These are phyloP conservation scores for Clonostachys rhizophaga DNA, from an alignment of 2,329 filamentous ascomycete genomes.

Conservation along the genomic window DNA sequence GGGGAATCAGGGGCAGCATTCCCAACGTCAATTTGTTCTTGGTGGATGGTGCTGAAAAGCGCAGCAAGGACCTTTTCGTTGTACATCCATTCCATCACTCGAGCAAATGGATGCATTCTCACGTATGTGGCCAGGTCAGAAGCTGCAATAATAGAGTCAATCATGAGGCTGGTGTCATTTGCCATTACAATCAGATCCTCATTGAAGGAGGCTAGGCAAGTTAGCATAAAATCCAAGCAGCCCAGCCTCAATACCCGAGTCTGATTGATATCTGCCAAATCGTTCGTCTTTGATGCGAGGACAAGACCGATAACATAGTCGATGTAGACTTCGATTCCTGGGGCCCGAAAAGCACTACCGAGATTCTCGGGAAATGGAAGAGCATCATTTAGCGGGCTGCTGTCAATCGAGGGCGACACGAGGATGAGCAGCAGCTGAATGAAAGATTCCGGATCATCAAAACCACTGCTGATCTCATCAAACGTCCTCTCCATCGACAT, in stretches of 20 bases:
- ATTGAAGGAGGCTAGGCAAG: constrained; percentile 83
- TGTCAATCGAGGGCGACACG: constrained; percentile 58
- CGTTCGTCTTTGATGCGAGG: constrained; percentile 62
- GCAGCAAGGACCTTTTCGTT: constrained; percentile 82
- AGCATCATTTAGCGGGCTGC: constrained; percentile 62
- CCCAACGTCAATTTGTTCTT: constrained; percentile 68
- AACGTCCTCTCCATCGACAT: constrained; percentile 61
- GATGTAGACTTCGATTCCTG: constrained; percentile 87
- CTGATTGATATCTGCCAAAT: constrained; percentile 63
- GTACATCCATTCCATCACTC: constrained; percentile 98
- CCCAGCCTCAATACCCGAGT: constrained; percentile 69
- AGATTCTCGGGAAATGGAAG: constrained; percentile 85
- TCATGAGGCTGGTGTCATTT: constrained; percentile 69
- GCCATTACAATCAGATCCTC: constrained; percentile 86
- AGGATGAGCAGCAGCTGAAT: constrained; percentile 72
- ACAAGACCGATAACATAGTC: constrained; percentile 85
- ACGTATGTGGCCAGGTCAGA: constrained; percentile 77
- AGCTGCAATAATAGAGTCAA: constrained; percentile 71
- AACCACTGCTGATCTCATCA: constrained; percentile 68
- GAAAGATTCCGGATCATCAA: constrained; percentile 84
- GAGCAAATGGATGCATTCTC: constrained; percentile 83
- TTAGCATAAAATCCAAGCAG: constrained; percentile 78
- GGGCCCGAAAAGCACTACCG: constrained; percentile 67
- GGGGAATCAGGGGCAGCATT: constrained; percentile 74
- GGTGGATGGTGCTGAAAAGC: constrained; percentile 74